phyloP scores from a whole-genome alignment of 208 protist species.

The Ichthyophonus hoferi region DNA sequence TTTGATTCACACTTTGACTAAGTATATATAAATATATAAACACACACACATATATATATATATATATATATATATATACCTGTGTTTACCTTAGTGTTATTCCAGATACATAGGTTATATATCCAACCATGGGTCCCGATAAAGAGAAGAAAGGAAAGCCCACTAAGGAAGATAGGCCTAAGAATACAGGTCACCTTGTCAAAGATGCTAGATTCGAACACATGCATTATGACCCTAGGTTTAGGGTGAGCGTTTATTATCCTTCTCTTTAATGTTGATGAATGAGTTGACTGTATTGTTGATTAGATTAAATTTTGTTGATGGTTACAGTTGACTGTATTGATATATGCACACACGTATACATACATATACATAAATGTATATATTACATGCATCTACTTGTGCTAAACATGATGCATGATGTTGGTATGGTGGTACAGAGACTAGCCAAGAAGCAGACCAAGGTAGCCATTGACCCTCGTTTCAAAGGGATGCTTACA shows the following conservation, averaged over 20 bases:
- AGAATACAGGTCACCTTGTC: not conserved
- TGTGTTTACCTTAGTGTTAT: too few relatives aligned
- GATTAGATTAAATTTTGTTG: not conserved
- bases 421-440: not conserved
- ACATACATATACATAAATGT: not conserved
- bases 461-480: conserved; percentile 45
- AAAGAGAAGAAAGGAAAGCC: not conserved
- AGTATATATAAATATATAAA: too few relatives aligned
- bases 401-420: not conserved
- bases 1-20: too few relatives aligned
- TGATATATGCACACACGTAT: not conserved
- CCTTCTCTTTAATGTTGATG: too few relatives aligned
- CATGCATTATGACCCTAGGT: conserved; percentile 24
- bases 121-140: too few relatives aligned
- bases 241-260: not conserved
- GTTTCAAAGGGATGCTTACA: conserved; percentile 51
- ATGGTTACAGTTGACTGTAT: not conserved
- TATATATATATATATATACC: too few relatives aligned
- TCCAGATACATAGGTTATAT: too few relatives aligned
- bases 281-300: too few relatives aligned
- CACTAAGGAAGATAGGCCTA: not conserved
- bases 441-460: not conserved
- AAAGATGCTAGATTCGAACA: not conserved
- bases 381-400: not conserved
- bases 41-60: too few relatives aligned